phyloP scores from a whole-genome alignment of 208 protist species.

The Acanthamoeba sp. region DNA sequence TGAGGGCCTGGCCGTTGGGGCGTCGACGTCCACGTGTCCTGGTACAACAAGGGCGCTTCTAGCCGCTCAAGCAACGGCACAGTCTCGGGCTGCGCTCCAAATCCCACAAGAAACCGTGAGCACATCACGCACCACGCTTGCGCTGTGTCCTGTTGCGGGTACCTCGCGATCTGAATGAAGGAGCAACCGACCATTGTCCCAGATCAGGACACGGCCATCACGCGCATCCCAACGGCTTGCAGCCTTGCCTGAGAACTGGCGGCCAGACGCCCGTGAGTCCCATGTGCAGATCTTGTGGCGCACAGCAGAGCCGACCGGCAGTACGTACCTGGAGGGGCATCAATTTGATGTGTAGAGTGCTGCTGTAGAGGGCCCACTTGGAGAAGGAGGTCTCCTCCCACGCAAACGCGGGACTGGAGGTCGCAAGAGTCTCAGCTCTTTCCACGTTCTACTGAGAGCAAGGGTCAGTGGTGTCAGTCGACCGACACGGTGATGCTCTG shows the following conservation, averaged over 20 bases:
- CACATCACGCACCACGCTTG: not conserved
- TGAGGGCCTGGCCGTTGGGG: not conserved
- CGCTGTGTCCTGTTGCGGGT: not conserved
- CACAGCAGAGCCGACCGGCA: not conserved
- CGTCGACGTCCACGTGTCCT: not conserved
- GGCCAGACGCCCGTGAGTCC: no score
- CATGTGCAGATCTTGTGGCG: no score
- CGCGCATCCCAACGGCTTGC: not conserved
- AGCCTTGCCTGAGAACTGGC: not conserved
- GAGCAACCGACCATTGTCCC: not conserved
- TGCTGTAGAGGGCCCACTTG: not conserved
- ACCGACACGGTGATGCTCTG: not conserved
- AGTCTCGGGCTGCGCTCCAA: not conserved
- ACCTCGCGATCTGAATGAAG: not conserved
- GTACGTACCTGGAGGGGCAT: not conserved
- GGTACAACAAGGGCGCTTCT: not conserved
- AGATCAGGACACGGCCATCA: not conserved
- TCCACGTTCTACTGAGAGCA: not conserved
- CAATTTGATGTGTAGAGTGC: not conserved
- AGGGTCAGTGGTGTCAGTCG: no score
- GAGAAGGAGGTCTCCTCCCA: slow-evolving; percentile 2
- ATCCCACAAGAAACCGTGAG: not conserved
- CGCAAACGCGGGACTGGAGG: not conserved
- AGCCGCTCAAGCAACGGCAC: not conserved
- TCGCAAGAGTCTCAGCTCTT: not conserved